Percentiles rank a stretch among this genome's conserved stretches.
Conservation (phyloP, 176 grass and related monocot genomes). For the Lolium rigidum region DNA sequence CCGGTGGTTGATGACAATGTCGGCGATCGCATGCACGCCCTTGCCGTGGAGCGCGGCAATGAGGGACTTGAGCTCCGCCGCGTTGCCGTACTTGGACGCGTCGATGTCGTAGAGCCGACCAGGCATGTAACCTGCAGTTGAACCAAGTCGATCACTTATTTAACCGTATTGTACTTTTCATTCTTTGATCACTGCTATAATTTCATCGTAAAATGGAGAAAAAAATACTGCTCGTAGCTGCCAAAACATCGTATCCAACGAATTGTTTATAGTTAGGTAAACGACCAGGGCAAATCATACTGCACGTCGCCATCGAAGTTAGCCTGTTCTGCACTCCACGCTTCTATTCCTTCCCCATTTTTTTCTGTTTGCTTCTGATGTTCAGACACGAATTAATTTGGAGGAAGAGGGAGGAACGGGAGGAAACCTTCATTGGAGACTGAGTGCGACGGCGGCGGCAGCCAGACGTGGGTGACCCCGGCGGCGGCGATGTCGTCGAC, state of each 20-base stretch:
- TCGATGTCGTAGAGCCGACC: no score
- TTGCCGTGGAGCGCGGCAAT: no score
- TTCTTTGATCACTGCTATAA: background rate
- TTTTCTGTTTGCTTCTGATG: background rate
- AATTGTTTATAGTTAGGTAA: background rate
- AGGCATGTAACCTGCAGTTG: no score
- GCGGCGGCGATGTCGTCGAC: no score
- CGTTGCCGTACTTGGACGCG: no score
- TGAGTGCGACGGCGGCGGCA: no score
- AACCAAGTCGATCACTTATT: slow-evolving; percentile 34
- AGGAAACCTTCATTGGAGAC: no score
- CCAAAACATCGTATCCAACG: background rate
- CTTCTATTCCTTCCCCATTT: background rate
- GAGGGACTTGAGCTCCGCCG: no score
- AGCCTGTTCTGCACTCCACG: background rate
- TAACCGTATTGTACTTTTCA: background rate
- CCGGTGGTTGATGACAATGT: no score
- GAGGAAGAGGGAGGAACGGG: no score
- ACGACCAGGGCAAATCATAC: background rate
- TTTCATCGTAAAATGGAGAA: background rate
- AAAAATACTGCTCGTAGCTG: background rate
- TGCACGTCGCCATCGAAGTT: background rate
- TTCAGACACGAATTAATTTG: background rate
- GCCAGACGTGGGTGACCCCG: no score
- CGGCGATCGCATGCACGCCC: no score